Base-by-base conservation (phyloP, 2,329 filamentous ascomycete genomes). In the Diaporthe velutina region DNA sequence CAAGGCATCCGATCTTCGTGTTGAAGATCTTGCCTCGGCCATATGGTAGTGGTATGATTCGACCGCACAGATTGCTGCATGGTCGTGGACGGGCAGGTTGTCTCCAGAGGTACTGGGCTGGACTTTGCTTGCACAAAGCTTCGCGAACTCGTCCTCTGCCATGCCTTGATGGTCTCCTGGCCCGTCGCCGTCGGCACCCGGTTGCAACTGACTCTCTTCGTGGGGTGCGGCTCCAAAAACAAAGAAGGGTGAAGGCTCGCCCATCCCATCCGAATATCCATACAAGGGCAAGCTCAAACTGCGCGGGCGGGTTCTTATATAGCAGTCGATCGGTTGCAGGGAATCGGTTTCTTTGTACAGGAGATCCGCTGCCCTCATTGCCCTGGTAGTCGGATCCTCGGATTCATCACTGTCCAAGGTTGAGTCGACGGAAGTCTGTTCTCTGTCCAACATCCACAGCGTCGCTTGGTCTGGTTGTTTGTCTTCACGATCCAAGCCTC, bases 341-440 rank as follows among this genome's bases (percentile, higher is more conserved):
- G 83, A 87, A 64, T 87, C 89, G 0, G 90, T 91, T 76, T 89
- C 83, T 71, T 85, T 85, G 78, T 92, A 88, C 50, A 92, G 84
- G 3, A 86, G 87, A 73, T 92, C 90, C 10, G 90, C 90, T 22
- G 89, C 89, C 78, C 87, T 85, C 89, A 91, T 92, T 48, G 90
- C 89, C 77, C 83, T 85, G 30, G 85, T 86, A 73, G 86, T 87
- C 58, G 89, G 88, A 77, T 91, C 89, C 54, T 85, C 82, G 8
- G 64, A 6, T n/a, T 77, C 75, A 19, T 73, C 64, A 9, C 75
- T 70, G 4, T 74, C 70, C 35, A 75, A 76, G 55, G 76, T 76
- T 54, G 70, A 73, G 10, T 73, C 76, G 35, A 64, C 52, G 9
- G 35, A 54, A 48, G 78, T 78, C 74, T 77, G 38, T 38, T 70